Percentiles rank a stretch among this genome's conserved stretches.
Evolutionary conservation across 768 basidiomycete genomes (phyloP).

Genomic region (Tulasnella sp.): DNA sequence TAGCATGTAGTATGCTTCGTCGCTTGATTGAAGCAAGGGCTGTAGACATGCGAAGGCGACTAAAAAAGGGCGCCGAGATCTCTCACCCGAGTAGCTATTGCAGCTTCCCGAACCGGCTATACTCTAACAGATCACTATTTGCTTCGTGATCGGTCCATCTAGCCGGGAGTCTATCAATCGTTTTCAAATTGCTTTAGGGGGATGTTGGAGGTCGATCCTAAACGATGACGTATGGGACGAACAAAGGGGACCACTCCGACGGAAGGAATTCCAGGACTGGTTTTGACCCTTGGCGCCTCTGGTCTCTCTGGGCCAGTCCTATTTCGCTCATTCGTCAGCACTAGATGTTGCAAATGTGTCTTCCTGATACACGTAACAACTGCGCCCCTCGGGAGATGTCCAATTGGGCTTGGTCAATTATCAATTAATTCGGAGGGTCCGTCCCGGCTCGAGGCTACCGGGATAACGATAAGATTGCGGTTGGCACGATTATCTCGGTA

Average conservation of each 20-base stretch:
- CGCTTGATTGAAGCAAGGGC: neutral
- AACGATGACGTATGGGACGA: neutral
- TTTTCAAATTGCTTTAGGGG: conserved; percentile 1
- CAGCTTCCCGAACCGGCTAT: neutral
- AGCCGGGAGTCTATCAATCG: neutral
- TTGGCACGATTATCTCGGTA: neutral
- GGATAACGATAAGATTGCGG: neutral
- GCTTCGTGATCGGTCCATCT: neutral
- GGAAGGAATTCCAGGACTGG: neutral
- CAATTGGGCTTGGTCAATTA: neutral
- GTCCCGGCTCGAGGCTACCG: neutral
- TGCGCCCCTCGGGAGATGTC: neutral
- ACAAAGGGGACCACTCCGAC: neutral
- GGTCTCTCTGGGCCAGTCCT: neutral
- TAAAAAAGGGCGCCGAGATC: neutral
- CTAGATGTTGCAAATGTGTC: neutral
- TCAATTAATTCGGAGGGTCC: neutral
- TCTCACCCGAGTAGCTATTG: neutral
- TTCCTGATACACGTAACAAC: neutral
- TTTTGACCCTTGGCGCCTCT: too few species aligned
- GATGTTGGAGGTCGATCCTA: neutral
- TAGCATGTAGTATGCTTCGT: neutral
- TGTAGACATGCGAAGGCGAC: neutral
- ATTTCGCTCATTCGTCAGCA: neutral
- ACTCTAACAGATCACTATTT: neutral